These are phyloP conservation scores for Wallacemonas sp. DNA, from an alignment of 208 protist species.

Conservation along the genomic window DNA sequence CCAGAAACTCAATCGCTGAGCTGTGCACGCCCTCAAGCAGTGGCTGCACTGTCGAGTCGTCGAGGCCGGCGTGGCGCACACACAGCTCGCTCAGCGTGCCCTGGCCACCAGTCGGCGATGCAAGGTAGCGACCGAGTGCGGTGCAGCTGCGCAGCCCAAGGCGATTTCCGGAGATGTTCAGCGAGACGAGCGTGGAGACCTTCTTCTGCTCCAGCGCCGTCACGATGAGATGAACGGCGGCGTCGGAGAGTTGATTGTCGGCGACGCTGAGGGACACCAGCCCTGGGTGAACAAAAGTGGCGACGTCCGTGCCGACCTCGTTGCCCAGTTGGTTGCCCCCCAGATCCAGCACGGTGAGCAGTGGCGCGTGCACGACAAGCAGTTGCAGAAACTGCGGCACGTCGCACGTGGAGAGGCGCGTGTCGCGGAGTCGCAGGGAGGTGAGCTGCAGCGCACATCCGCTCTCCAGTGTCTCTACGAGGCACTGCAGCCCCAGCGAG, in stretches of 20 bases:
- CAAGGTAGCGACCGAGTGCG: constrained; percentile 12
- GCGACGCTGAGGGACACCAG: constrained; percentile 51
- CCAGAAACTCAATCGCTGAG: constrained; percentile 26
- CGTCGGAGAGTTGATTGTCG: constrained; percentile 53
- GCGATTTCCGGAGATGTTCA: constrained; percentile 33
- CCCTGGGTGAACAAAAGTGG: constrained; percentile 14
- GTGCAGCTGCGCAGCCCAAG: constrained; percentile 5
- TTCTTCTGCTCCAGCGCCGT: constrained; percentile 24
- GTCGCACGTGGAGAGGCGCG: constrained; percentile 23
- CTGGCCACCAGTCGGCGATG: neutral
- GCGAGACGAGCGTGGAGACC: constrained; percentile 17
- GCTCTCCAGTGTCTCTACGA: constrained; percentile 19
- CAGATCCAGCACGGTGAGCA: constrained; percentile 25
- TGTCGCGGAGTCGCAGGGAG: constrained; percentile 20
- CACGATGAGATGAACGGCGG: constrained; percentile 15
- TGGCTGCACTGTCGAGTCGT: constrained; percentile 34
- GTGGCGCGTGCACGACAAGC: constrained; percentile 17
- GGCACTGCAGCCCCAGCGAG: constrained; percentile 1
- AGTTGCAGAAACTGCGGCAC: constrained; percentile 17
- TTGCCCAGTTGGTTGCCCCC: constrained; percentile 17
- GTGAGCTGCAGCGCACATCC: constrained; percentile 15
- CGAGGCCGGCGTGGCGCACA: constrained; percentile 31
- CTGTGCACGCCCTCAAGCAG: constrained; percentile 31
- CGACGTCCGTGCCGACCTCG: constrained; percentile 7
- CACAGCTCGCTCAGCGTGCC: constrained; percentile 20